phyloP scores from a whole-genome alignment of 495 filamentous ascomycete genomes.

The Penicillium argentinense region DNA sequence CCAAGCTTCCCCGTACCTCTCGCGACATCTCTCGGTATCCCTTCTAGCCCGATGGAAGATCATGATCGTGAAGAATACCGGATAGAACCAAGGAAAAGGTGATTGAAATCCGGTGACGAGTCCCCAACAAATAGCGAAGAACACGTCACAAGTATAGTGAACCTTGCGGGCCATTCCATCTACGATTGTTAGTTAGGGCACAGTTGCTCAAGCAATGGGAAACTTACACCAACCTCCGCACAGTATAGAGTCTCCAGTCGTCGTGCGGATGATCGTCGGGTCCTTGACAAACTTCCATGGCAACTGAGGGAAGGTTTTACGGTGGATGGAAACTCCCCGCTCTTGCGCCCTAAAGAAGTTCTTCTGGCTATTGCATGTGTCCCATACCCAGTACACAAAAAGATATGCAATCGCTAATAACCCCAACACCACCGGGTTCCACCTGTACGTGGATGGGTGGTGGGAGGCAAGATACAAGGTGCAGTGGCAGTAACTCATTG shows the following conservation, averaged over 20 bases:
- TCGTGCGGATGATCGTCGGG: constrained; percentile 79
- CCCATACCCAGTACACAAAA: constrained; percentile 90
- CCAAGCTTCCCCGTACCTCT: constrained; percentile 93
- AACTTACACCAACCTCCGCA: constrained; percentile 96
- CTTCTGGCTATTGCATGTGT: constrained; percentile 90
- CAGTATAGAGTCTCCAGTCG: constrained; percentile 76
- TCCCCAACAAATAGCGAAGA: constrained; percentile 68
- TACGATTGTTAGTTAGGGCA: no score
- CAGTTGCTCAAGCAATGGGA: no score
- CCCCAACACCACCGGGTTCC: constrained; percentile 66
- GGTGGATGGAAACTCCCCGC: constrained; percentile 66
- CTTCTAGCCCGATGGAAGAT: constrained; percentile 84
- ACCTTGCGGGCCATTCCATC: constrained; percentile 90
- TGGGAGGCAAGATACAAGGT: constrained; percentile 92
- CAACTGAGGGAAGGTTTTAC: constrained; percentile 89
- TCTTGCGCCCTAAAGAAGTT: constrained; percentile 86
- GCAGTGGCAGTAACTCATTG: constrained; percentile 95
- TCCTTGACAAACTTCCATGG: constrained; percentile 87
- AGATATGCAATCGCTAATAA: constrained; percentile 74
- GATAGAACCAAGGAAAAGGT: constrained; percentile 98
- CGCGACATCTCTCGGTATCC: constrained; percentile 79
- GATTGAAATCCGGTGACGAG: constrained; percentile 66
- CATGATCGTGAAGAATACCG: constrained; percentile 87
- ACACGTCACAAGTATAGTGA: constrained; percentile 90
- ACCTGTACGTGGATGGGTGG: constrained; percentile 76